Evolutionary conservation across 2,329 filamentous ascomycete genomes (phyloP).

Genomic region (Fusarium albosuccineum): DNA sequence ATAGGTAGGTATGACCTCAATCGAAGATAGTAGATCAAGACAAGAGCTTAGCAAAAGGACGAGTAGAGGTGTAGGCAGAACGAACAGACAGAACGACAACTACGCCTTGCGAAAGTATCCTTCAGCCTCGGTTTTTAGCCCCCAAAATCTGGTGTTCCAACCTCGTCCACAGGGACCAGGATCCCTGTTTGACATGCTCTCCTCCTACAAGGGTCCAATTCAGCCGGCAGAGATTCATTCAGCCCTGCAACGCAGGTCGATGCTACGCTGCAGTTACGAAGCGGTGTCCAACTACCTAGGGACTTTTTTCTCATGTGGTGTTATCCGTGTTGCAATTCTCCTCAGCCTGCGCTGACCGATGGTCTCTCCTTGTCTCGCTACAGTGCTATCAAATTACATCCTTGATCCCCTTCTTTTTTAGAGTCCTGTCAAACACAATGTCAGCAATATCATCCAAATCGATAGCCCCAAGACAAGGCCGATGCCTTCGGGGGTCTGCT

Average conservation of each 20-base stretch:
- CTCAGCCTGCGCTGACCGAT: too few species aligned
- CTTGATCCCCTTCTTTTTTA: not conserved
- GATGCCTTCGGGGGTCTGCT: constrained; percentile 1
- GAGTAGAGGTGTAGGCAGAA: not conserved
- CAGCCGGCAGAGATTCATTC: not conserved
- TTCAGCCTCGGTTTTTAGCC: not conserved
- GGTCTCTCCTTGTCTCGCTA: too few species aligned
- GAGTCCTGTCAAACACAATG: not conserved
- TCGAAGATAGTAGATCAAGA: too few species aligned
- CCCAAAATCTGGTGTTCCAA: not conserved
- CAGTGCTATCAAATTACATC: not conserved
- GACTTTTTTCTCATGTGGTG: too few species aligned
- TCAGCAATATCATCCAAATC: constrained; percentile 4
- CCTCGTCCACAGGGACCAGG: too few species aligned
- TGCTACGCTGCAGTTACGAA: not conserved
- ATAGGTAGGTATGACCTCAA: too few species aligned
- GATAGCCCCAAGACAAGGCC: not conserved
- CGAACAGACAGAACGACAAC: not conserved
- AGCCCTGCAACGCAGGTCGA: not conserved
- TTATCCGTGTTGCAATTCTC: too few species aligned
- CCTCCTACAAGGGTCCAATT: not conserved
- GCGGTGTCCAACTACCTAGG: too few species aligned
- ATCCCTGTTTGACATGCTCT: too few species aligned
- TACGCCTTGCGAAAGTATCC: not conserved
- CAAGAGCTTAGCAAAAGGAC: too few species aligned